phyloP scores from a whole-genome alignment of 768 basidiomycete genomes.

The Mycena leptocephala region DNA sequence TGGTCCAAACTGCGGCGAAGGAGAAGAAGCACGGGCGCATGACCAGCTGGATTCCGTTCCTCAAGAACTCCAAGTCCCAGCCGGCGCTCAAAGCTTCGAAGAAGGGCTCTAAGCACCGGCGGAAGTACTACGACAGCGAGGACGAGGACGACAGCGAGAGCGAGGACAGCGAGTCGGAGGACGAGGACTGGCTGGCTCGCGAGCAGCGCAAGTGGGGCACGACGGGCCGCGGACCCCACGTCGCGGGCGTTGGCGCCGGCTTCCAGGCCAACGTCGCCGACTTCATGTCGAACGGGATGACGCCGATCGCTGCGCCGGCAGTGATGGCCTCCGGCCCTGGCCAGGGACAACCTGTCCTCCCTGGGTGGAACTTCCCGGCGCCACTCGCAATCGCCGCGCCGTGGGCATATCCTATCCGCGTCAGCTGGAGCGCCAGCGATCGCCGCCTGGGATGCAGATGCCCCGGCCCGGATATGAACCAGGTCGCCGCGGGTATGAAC shows the following conservation, averaged over 20 bases:
- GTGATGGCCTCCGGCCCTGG: slow-evolving; percentile 2
- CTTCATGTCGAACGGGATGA: slow-evolving; percentile 30
- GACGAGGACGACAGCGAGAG: slow-evolving; percentile 11
- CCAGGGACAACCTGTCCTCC: neutral
- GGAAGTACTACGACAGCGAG: neutral
- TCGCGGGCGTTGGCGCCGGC: neutral
- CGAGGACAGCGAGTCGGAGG: slow-evolving; percentile 17
- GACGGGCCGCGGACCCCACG: neutral
- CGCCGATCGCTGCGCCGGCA: neutral
- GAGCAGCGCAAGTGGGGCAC: slow-evolving; percentile 22
- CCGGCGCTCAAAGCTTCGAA: neutral
- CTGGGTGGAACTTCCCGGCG: slow-evolving; percentile 24
- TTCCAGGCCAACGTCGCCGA: slow-evolving; percentile 31
- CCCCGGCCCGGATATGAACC: slow-evolving; percentile 1
- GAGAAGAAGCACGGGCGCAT: slow-evolving; percentile 25
- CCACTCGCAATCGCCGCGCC: slow-evolving; percentile 4
- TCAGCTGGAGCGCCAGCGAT: neutral
- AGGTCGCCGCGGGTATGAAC: slow-evolving; percentile 25
- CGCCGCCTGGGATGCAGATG: neutral
- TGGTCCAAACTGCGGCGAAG: slow-evolving; percentile 24
- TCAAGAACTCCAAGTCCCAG: slow-evolving; percentile 6
- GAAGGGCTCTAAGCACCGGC: neutral
- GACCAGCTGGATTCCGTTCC: slow-evolving; percentile 29
- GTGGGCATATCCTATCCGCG: neutral
- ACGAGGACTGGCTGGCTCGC: slow-evolving; percentile 27